These are phyloP conservation scores for Boletales sp. DNA, from an alignment of 768 basidiomycete species.

Conservation along the genomic window DNA sequence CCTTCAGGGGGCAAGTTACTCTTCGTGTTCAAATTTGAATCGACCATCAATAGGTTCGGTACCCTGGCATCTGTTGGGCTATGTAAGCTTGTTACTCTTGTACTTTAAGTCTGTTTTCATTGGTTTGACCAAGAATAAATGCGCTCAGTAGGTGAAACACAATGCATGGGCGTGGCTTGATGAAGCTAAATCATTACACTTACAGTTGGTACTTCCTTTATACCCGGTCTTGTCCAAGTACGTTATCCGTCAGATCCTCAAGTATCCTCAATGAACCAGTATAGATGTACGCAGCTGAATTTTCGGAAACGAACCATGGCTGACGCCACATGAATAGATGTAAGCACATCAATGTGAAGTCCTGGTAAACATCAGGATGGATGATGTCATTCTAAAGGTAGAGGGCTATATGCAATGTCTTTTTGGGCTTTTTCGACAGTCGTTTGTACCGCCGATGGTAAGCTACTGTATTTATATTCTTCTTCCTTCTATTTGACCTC, in stretches of 20 bases:
- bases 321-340: conserved; percentile 2
- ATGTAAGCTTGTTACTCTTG: not conserved
- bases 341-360: not conserved
- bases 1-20: too few relatives aligned
- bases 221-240: not conserved
- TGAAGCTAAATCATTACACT: not conserved
- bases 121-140: not conserved
- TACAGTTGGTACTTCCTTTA: conserved; percentile 1
- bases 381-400: conserved; percentile 1
- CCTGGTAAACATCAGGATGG: not conserved
- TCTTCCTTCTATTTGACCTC: not conserved
- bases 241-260: not conserved
- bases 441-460: conserved; percentile 9
- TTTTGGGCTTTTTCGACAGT: conserved; percentile 7
- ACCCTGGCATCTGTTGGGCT: conserved; percentile 1
- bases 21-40: not conserved
- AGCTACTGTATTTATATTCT: not conserved
- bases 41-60: not conserved
- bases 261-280: not conserved
- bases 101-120: too few relatives aligned
- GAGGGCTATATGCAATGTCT: not conserved
- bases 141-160: not conserved
- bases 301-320: not conserved
- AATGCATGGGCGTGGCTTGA: not conserved
- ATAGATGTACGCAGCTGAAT: conserved; percentile 1